phyloP scores from a whole-genome alignment of 805 yeast species.

The Lipomyces starkeyi region DNA sequence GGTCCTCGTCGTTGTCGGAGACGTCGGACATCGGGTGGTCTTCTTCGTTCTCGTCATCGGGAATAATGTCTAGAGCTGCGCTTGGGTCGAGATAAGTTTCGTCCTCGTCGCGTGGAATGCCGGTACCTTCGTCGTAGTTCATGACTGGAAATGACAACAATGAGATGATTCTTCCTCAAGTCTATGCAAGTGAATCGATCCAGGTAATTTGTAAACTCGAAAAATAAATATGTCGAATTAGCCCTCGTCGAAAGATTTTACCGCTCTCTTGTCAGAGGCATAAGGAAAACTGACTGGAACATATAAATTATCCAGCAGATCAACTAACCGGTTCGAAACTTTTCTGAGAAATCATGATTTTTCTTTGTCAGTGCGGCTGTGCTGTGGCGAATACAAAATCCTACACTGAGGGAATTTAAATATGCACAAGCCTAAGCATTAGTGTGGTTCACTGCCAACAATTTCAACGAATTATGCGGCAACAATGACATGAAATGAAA shows the following conservation, averaged over 20 bases:
- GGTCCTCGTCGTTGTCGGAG: conserved; percentile 46
- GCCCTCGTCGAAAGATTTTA: not conserved
- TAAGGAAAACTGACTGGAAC: not conserved
- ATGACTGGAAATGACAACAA: not conserved
- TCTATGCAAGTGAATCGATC: not conserved
- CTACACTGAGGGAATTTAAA: not conserved
- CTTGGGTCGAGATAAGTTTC: conserved; percentile 30
- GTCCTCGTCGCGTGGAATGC: conserved; percentile 6
- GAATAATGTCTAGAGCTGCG: conserved; percentile 39
- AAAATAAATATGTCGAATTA: not conserved
- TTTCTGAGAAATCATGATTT: not conserved
- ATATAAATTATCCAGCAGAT: not conserved
- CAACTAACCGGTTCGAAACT: not conserved
- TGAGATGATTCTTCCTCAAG: not conserved
- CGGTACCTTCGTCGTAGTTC: not conserved
- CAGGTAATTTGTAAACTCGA: not conserved
- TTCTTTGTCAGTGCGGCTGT: not conserved
- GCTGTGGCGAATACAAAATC: not conserved
- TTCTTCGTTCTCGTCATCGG: conserved; percentile 50
- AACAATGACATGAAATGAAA: not conserved
- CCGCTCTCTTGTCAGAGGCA: not conserved
- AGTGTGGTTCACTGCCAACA: not conserved
- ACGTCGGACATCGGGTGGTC: conserved; percentile 48
- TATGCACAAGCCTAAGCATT: not conserved
- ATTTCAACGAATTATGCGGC: not conserved